Evolutionary conservation across 1,139 yeast genomes (phyloP), one percentile per base, ranked within the genome.

Genomic region (Pichia sp.): DNA sequence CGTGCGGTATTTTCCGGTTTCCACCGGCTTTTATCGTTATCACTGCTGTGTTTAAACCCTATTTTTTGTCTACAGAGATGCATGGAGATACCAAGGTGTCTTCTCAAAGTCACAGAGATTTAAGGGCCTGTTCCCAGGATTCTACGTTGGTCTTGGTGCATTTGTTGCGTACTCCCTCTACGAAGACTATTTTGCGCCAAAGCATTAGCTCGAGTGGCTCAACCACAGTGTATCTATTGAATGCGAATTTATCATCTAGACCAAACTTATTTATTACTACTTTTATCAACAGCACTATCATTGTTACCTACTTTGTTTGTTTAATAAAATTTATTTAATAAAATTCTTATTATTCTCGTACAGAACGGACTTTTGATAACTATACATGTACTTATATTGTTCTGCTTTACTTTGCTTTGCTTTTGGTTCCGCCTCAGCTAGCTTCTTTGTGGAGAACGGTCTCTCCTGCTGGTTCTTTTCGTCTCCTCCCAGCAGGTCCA

Each of bases 61-160:
- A 20, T 20, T 20, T 20, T 20, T 20, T 20, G 24, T 36, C 14
- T 31, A 47, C 44, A 47, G 96, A 79, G 96, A 89, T 70, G 95
- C 95, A 54, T 89, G 96, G 96, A 84, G 96, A 77, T 86, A 83
- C 72, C 85, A 84, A 65, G 95, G 95, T 58, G 88, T 84, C 57
- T 89, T 89, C 74, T 78, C 87, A 56, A 82, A 92, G 64, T 73
- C 74, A 55, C 84, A 85, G 72, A 76, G 95, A 65, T 85, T 83
- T 72, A 84, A 77, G 65, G 82, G 82, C 57, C 79, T 88, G n/a
- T 81, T 89, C 67, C 96, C 96, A 2, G 96, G 96, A 2, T 79
- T 89, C 54, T 90, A 91, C 46, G 79, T 85, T 52, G 96, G 93
- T 46, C 77, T 85, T 34, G 93, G 83, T 38, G 93, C 93, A 6